phyloP scores from a whole-genome alignment of 805 yeast genomes.

The Teunomyces kruisii region DNA sequence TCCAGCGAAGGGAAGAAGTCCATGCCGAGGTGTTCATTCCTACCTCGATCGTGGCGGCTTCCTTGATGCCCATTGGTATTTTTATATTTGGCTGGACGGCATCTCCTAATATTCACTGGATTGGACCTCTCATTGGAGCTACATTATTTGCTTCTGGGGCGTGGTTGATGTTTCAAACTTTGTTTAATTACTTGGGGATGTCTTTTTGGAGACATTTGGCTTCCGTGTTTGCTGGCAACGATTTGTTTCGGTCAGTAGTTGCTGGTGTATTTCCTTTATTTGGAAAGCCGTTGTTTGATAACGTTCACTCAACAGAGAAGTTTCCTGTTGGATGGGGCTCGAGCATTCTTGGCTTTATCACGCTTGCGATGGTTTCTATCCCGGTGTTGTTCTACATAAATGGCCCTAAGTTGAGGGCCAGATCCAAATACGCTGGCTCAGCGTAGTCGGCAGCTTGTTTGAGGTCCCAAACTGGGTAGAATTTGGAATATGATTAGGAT shows the following conservation, averaged over 20 bases:
- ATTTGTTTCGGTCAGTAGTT: slow-evolving; percentile 46
- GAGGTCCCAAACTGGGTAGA: too few relatives aligned
- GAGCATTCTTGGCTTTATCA: slow-evolving; percentile 46
- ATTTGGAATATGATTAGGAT: too few relatives aligned
- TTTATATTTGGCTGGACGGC: slow-evolving; percentile 22
- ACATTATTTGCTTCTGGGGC: slow-evolving; percentile 20
- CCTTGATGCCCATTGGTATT: slow-evolving; percentile 19
- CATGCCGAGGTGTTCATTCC: slow-evolving; percentile 19
- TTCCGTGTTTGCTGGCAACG: slow-evolving; percentile 60
- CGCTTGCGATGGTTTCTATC: slow-evolving; percentile 43
- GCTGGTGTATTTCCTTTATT: slow-evolving; percentile 67
- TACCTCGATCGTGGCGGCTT: slow-evolving; percentile 19
- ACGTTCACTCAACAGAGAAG: slow-evolving; percentile 36
- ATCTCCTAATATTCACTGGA: slow-evolving; percentile 16
- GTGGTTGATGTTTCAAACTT: slow-evolving; percentile 45
- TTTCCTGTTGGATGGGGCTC: slow-evolving; percentile 65
- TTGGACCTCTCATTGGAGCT: slow-evolving; percentile 21
- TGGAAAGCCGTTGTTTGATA: slow-evolving; percentile 57
- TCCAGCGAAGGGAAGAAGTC: slow-evolving; percentile 8
- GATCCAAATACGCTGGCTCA: slow-evolving; percentile 35
- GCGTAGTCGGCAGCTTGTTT: too few relatives aligned
- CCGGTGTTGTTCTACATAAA: slow-evolving; percentile 46
- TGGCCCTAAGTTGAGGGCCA: slow-evolving; percentile 46
- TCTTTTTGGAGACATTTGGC: slow-evolving; percentile 52
- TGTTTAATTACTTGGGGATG: slow-evolving; percentile 48